Conservation (phyloP, 2,329 filamentous ascomycete species). For the Cercospora berteroae region DNA sequence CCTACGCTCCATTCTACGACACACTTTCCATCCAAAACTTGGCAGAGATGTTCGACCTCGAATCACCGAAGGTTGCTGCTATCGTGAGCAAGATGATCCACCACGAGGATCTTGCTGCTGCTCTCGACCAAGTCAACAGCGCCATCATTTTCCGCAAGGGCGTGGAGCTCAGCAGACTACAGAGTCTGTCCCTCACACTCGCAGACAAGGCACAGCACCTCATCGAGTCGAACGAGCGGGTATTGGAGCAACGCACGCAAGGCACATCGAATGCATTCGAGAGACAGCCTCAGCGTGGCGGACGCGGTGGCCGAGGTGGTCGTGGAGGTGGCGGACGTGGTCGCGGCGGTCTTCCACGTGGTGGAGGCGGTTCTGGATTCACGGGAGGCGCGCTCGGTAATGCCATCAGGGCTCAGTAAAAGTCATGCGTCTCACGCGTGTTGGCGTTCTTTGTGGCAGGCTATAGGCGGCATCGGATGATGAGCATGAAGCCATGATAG, state of each 20-base stretch:
- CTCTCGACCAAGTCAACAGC: constrained; percentile 94
- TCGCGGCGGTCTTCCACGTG: constrained; percentile 56
- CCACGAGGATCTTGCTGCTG: constrained; percentile 94
- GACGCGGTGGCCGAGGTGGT: constrained; percentile 62
- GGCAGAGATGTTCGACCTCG: constrained; percentile 91
- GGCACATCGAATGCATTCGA: constrained; percentile 95
- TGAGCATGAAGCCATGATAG: constrained; percentile 3
- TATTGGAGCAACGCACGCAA: constrained; percentile 93
- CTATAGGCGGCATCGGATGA: constrained; percentile 3
- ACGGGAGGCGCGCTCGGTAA: constrained; percentile 74
- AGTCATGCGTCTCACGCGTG: constrained; percentile 20
- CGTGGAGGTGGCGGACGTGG: constrained; percentile 61
- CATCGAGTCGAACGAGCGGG: constrained; percentile 96
- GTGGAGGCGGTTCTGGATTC: constrained; percentile 77
- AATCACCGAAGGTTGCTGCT: constrained; percentile 85
- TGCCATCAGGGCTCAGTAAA: constrained; percentile 49
- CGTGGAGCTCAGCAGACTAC: constrained; percentile 91
- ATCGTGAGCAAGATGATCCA: constrained; percentile 99
- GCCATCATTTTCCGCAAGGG: constrained; percentile 99
- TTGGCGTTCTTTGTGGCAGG: constrained; percentile 18
- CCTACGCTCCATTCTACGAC: constrained; percentile 98
- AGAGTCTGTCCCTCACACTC: constrained; percentile 89
- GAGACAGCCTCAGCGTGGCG: constrained; percentile 74
- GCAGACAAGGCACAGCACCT: constrained; percentile 94
- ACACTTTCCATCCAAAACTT: constrained; percentile 84